A percentile compares a stretch with the other conserved stretches of the same genome.
Evolutionary conservation across 495 filamentous ascomycete genomes (phyloP).

Genomic region (Xylaria palmicola): DNA sequence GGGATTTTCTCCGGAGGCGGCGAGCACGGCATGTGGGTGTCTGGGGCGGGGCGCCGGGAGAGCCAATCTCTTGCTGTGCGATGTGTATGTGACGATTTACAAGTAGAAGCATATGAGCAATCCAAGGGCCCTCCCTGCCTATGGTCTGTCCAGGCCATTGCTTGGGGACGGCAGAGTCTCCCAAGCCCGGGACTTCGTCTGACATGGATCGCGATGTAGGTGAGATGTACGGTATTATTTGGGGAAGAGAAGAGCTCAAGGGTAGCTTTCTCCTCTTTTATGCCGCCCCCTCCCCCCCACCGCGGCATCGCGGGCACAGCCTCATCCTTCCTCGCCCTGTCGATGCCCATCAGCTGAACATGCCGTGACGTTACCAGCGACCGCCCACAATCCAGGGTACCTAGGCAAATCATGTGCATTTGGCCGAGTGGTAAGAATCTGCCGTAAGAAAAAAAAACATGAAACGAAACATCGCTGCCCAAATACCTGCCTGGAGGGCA

Average conservation of each 20-base stretch:
- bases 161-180: background rate
- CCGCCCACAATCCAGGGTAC: background rate
- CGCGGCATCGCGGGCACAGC: background rate
- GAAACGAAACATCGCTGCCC: background rate
- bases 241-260: conserved; percentile 9
- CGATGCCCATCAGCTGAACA: background rate
- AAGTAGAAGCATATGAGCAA: too few species aligned
- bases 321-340: conserved; percentile 8
- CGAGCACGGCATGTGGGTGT: background rate
- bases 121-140: too few species aligned
- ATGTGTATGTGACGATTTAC: too few species aligned
- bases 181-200: background rate
- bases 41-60: background rate
- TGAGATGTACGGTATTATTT: background rate
- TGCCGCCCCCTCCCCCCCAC: background rate
- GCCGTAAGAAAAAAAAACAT: background rate
- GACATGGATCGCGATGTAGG: background rate
- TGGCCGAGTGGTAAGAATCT: too few species aligned
- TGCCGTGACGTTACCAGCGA: too few species aligned
- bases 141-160: background rate
- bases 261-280: background rate
- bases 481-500: background rate
- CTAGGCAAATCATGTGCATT: too few species aligned
- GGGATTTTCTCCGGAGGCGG: background rate
- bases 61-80: background rate